Evolutionary conservation across 2,329 filamentous ascomycete species (phyloP).

Genomic region (Fusarium beomiforme): DNA sequence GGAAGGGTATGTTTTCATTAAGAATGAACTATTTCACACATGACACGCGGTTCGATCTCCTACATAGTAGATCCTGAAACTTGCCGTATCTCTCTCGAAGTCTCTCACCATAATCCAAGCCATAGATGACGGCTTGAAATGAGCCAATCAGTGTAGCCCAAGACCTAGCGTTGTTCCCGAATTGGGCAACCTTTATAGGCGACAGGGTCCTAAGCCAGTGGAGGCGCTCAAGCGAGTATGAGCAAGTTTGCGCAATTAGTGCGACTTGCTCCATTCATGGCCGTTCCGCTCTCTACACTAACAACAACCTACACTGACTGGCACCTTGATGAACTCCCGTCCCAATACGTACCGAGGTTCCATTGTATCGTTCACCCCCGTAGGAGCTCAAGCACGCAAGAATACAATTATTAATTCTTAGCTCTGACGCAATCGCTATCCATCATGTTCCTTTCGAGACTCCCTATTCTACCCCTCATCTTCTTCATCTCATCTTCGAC

Average conservation of each 20-base stretch:
- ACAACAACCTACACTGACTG: conserved; percentile 1
- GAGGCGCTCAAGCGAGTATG: conserved; percentile 34
- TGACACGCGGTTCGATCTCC: too few species aligned
- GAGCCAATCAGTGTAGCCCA: conserved; percentile 43
- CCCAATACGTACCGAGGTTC: conserved; percentile 11
- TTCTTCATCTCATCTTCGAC: conserved; percentile 11
- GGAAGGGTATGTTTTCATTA: not conserved
- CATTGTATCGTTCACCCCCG: not conserved
- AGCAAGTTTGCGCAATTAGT: conserved; percentile 42
- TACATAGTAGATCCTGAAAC: not conserved
- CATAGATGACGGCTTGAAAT: conserved; percentile 17
- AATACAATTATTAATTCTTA: conserved; percentile 3
- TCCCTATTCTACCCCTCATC: conserved; percentile 33
- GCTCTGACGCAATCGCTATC: conserved; percentile 32
- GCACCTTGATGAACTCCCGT: conserved; percentile 32
- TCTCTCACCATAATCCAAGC: conserved; percentile 16
- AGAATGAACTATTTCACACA: not conserved
- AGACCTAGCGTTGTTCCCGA: conserved; percentile 34
- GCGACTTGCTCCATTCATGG: too few species aligned
- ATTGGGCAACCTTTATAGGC: conserved; percentile 37
- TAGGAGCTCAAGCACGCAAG: not conserved
- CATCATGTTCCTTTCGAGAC: conserved; percentile 16
- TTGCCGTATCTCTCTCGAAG: conserved; percentile 28
- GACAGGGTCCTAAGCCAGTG: not conserved
- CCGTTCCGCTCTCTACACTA: too few species aligned